Conservation (phyloP, 768 basidiomycete species). For the Lentinula edodes region DNA sequence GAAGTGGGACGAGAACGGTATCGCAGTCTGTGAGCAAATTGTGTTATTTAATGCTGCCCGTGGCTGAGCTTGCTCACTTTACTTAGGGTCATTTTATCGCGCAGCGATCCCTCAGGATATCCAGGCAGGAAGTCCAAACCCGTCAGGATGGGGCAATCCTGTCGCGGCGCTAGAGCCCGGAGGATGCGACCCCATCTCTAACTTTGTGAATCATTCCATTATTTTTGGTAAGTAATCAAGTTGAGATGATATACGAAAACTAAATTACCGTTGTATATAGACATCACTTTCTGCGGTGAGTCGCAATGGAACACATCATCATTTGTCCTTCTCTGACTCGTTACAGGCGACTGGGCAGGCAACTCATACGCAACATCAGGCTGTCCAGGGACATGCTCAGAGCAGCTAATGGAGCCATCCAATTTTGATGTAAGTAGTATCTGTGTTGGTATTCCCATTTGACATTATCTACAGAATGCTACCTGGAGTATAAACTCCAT, state of each 20-base stretch:
- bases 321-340: slow-evolving; percentile 4
- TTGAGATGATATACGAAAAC: not conserved
- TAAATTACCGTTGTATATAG: slow-evolving; percentile 25
- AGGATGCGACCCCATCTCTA: slow-evolving; percentile 51
- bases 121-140: slow-evolving; percentile 51
- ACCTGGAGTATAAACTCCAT: slow-evolving; percentile 77
- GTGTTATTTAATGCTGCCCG: not conserved
- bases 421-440: slow-evolving; percentile 62
- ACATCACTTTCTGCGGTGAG: slow-evolving; percentile 80
- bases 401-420: slow-evolving; percentile 55
- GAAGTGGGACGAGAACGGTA: slow-evolving; percentile 80
- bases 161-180: slow-evolving; percentile 52
- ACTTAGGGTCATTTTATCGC: slow-evolving; percentile 76
- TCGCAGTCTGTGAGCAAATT: slow-evolving; percentile 59
- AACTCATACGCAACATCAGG: slow-evolving; percentile 70
- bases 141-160: slow-evolving; percentile 63
- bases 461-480: slow-evolving; percentile 48
- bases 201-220: slow-evolving; percentile 67
- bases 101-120: slow-evolving; percentile 71
- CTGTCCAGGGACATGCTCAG: slow-evolving; percentile 71
- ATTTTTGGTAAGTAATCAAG: slow-evolving; percentile 58
- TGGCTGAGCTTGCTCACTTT: slow-evolving; percentile 1
- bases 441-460: not conserved
- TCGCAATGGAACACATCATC: not conserved
- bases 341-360: slow-evolving; percentile 75